A percentile compares a stretch with the other conserved stretches of the same genome.
phyloP scores from a whole-genome alignment of 1,139 yeast genomes.

The Pichia sp. region DNA sequence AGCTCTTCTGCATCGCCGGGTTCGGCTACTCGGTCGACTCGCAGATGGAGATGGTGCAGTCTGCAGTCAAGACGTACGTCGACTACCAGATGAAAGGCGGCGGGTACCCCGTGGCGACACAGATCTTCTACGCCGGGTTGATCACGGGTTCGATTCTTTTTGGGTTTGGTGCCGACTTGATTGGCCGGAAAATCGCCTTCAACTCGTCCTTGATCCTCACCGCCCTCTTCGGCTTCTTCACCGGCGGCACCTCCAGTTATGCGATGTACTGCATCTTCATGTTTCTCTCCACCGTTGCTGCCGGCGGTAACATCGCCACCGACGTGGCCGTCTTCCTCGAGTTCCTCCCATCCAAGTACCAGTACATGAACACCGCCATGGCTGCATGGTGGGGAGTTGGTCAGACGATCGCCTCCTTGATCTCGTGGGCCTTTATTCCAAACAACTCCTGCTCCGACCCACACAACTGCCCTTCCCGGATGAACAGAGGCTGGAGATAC shows the following conservation, averaged over 20 bases:
- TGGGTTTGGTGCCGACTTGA: slow-evolving; percentile 57
- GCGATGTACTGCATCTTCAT: slow-evolving; percentile 47
- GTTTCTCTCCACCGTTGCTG: slow-evolving; percentile 43
- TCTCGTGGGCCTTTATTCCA: slow-evolving; percentile 55
- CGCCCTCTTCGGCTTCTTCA: slow-evolving; percentile 47
- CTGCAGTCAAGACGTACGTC: slow-evolving; percentile 40
- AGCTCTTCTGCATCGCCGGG: slow-evolving; percentile 46
- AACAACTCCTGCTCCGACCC: slow-evolving; percentile 42
- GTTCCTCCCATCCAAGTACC: slow-evolving; percentile 49
- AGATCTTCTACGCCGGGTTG: slow-evolving; percentile 41
- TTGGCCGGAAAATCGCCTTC: slow-evolving; percentile 55
- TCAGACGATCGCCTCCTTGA: slow-evolving; percentile 49
- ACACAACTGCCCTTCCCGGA: slow-evolving; percentile 40
- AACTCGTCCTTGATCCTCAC: slow-evolving; percentile 49
- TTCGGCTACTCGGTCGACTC: slow-evolving; percentile 65
- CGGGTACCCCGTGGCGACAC: slow-evolving; percentile 34
- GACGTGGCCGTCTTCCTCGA: slow-evolving; percentile 61
- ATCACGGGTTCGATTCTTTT: slow-evolving; percentile 52
- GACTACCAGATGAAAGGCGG: slow-evolving; percentile 37
- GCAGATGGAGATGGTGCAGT: slow-evolving; percentile 45
- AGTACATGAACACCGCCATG: slow-evolving; percentile 51
- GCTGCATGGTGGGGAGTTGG: slow-evolving; percentile 65
- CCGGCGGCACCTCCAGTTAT: slow-evolving; percentile 44
- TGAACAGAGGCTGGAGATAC: slow-evolving; percentile 61
- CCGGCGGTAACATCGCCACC: slow-evolving; percentile 59